These are phyloP conservation scores for Kodamaea plutei DNA, from an alignment of 1,139 yeast species.

Conservation along the genomic window DNA sequence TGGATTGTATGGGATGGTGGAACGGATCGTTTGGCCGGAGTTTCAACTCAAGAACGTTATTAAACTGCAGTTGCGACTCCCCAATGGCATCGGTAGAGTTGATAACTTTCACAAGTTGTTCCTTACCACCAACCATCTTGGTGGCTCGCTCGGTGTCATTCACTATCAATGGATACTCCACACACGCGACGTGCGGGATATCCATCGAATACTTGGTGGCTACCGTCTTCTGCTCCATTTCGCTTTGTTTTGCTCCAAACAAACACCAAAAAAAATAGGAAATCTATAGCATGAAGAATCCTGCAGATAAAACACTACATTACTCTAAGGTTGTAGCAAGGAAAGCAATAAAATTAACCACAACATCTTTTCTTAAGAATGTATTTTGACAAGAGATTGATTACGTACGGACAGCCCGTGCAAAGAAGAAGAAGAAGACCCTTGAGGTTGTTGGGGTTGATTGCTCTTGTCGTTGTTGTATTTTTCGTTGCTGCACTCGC, in stretches of 20 bases:
- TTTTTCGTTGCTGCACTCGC: background rate
- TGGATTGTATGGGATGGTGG: slow-evolving; percentile 78
- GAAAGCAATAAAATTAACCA: no score
- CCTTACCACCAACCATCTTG: slow-evolving; percentile 72
- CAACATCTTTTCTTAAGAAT: no score
- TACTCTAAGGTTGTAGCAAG: no score
- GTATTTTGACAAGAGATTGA: no score
- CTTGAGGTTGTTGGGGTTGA: background rate
- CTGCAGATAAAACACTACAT: no score
- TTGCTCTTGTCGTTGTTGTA: background rate
- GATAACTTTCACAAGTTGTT: slow-evolving; percentile 38
- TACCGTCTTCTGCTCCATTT: background rate
- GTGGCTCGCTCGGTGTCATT: slow-evolving; percentile 61
- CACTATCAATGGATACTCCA: slow-evolving; percentile 80
- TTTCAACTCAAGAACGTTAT: slow-evolving; percentile 53
- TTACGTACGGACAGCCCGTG: no score
- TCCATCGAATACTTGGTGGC: slow-evolving; percentile 61
- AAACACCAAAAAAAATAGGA: no score
- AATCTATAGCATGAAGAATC: no score
- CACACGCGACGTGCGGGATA: slow-evolving; percentile 68
- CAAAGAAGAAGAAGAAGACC: background rate
- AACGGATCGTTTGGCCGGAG: slow-evolving; percentile 61
- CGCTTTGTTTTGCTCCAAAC: no score
- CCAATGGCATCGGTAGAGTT: slow-evolving; percentile 19
- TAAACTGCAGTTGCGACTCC: slow-evolving; percentile 13